Conservation (phyloP, 1,139 yeast genomes). For the Nakaseomyces uthaithaninus region DNA sequence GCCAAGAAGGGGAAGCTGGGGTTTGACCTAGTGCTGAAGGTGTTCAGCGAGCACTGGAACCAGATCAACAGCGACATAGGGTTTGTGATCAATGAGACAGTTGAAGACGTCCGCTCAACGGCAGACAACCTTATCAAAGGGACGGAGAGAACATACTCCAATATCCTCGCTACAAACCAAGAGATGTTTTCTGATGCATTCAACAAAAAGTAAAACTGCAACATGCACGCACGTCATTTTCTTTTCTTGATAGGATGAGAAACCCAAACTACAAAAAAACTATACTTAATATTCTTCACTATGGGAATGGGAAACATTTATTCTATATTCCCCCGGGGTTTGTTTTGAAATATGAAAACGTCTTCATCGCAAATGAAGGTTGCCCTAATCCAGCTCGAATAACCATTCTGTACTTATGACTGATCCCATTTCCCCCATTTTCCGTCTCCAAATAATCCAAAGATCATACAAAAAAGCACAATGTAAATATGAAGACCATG, state of each 20-base stretch:
- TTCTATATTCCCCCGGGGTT: too few relatives aligned
- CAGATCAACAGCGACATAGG: slow-evolving; percentile 33
- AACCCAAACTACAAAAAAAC: neutral
- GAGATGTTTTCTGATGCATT: slow-evolving; percentile 31
- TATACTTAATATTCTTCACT: neutral
- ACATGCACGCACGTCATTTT: too few relatives aligned
- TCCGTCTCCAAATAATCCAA: too few relatives aligned
- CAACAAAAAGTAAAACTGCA: slow-evolving; percentile 16
- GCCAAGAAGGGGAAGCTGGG: slow-evolving; percentile 74
- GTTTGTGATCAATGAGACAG: slow-evolving; percentile 26
- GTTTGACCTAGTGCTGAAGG: slow-evolving; percentile 64
- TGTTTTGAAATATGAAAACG: too few relatives aligned
- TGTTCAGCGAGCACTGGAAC: slow-evolving; percentile 46
- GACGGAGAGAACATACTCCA: slow-evolving; percentile 28
- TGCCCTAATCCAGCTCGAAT: too few relatives aligned
- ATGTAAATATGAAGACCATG: too few relatives aligned
- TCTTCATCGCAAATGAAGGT: too few relatives aligned
- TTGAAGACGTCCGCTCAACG: slow-evolving; percentile 25
- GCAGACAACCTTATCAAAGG: slow-evolving; percentile 26
- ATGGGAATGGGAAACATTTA: too few relatives aligned
- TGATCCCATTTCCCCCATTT: too few relatives aligned
- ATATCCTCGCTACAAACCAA: slow-evolving; percentile 25
- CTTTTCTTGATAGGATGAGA: neutral
- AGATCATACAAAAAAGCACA: too few relatives aligned
- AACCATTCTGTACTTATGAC: too few relatives aligned